Conservation (phyloP, 2,329 filamentous ascomycete genomes). For the Pseudopyricularia javanii region DNA sequence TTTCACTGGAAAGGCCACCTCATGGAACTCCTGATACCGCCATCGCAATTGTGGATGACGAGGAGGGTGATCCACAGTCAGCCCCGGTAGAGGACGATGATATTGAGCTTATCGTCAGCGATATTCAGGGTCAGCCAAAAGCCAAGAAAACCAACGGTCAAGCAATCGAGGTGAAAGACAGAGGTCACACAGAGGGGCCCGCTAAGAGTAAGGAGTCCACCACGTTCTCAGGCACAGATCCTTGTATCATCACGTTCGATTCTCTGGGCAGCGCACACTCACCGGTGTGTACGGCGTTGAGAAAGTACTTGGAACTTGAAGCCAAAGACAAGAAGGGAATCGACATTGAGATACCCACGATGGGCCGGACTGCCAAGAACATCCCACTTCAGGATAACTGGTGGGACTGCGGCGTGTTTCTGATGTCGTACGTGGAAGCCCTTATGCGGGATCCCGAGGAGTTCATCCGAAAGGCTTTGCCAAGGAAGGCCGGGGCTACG, state of each 20-base stretch:
- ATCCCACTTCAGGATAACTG: slow-evolving; percentile 75
- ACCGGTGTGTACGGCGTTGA: slow-evolving; percentile 54
- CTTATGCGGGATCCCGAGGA: slow-evolving; percentile 65
- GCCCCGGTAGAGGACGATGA: neutral
- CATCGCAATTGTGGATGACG: neutral
- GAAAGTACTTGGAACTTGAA: slow-evolving; percentile 66
- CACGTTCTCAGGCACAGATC: slow-evolving; percentile 24
- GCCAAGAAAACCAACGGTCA: slow-evolving; percentile 18
- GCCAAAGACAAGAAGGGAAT: slow-evolving; percentile 46
- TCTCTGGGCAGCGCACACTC: slow-evolving; percentile 60
- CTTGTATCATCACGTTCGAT: slow-evolving; percentile 76
- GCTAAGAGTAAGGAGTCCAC: neutral
- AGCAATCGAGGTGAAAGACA: slow-evolving; percentile 27
- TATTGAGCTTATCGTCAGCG: neutral
- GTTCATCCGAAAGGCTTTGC: slow-evolving; percentile 57
- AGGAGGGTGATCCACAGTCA: neutral
- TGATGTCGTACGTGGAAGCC: slow-evolving; percentile 72
- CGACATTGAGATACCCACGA: slow-evolving; percentile 22
- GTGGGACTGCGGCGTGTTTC: slow-evolving; percentile 80
- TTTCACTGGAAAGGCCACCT: neutral
- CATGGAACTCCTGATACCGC: neutral
- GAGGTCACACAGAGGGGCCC: neutral
- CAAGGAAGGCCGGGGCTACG: slow-evolving; percentile 20
- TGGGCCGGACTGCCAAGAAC: slow-evolving; percentile 54
- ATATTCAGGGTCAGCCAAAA: slow-evolving; percentile 12